phyloP scores from a whole-genome alignment of 2,329 filamentous ascomycete genomes.

The Hansfordia pulvinata region DNA sequence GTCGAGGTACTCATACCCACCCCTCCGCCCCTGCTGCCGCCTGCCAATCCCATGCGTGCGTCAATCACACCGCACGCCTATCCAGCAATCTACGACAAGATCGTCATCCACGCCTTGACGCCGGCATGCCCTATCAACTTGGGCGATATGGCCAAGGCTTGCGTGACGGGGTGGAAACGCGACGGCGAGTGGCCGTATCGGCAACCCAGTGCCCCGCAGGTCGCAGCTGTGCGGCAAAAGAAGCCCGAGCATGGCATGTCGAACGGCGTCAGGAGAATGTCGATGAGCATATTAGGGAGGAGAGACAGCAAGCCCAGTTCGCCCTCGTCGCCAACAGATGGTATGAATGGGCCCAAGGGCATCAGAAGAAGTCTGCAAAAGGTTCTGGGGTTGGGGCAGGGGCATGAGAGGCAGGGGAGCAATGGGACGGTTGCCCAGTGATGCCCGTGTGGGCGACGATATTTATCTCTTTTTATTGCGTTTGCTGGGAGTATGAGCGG shows the following conservation, averaged over 20 bases:
- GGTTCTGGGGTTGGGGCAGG: constrained; percentile 19
- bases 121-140: constrained; percentile 85
- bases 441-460: too few species aligned
- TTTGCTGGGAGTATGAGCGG: too few species aligned
- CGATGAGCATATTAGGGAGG: too few species aligned
- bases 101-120: constrained; percentile 65
- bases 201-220: constrained; percentile 8
- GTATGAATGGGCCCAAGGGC: constrained; percentile 9
- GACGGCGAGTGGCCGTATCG: constrained; percentile 87
- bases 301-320: background rate
- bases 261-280: constrained; percentile 24
- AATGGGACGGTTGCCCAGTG: too few species aligned
- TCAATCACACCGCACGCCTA: constrained; percentile 65
- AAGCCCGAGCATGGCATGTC: too few species aligned
- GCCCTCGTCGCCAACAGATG: constrained; percentile 5
- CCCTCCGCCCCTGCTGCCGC: constrained; percentile 57
- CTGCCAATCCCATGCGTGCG: constrained; percentile 61
- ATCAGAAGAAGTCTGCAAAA: constrained; percentile 20
- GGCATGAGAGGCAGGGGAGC: too few species aligned
- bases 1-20: constrained; percentile 57
- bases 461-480: too few species aligned
- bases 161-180: constrained; percentile 83
- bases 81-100: constrained; percentile 76
- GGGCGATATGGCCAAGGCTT: constrained; percentile 62
- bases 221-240: too few species aligned